These are phyloP conservation scores for Agrocybe praecox DNA, from an alignment of 768 basidiomycete genomes.

Conservation along the genomic window DNA sequence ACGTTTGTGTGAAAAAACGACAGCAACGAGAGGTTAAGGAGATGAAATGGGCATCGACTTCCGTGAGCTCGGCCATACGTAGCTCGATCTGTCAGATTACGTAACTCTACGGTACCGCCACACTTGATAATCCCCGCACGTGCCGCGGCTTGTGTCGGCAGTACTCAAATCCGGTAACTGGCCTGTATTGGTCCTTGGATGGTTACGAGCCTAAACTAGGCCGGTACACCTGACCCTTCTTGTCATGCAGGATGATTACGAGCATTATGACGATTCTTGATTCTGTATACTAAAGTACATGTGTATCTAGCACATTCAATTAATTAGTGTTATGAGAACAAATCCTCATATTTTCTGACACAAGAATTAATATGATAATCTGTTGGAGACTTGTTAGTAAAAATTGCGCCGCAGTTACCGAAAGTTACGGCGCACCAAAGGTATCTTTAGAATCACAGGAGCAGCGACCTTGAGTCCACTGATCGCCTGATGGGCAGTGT, in stretches of 20 bases:
- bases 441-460: conserved; percentile 72
- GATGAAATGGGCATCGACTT: background rate
- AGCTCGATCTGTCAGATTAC: background rate
- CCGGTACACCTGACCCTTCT: no score
- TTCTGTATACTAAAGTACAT: no score
- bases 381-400: conserved; percentile 10
- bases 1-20: background rate
- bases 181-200: no score
- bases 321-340: conserved; percentile 25
- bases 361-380: conserved; percentile 47
- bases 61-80: background rate
- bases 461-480: conserved; percentile 63
- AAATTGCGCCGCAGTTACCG: background rate
- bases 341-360: conserved; percentile 35
- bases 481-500: conserved; percentile 65
- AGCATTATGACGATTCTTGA: no score
- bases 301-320: no score
- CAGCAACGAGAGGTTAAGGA: background rate
- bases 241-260: no score
- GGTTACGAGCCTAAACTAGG: no score
- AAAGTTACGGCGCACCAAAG: conserved; percentile 54
- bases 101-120: background rate
- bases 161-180: no score
- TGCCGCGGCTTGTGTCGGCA: no score
- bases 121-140: background rate